Conservation (phyloP, 2,329 filamentous ascomycete genomes). For the Penicillium brevicompactum region DNA sequence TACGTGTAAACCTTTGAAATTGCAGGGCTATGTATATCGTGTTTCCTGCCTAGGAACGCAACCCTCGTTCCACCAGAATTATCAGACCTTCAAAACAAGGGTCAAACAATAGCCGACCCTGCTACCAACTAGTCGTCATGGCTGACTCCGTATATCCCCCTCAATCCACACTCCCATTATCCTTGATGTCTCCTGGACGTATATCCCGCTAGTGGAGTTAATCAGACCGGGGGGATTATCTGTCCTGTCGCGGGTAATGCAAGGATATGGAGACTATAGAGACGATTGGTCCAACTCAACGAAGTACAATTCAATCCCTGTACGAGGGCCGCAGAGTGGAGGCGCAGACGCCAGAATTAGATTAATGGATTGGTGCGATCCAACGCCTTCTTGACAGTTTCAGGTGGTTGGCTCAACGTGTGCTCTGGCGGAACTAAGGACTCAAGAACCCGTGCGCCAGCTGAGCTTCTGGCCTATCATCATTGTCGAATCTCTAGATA, state of each 20-base stretch:
- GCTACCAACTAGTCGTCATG: background rate
- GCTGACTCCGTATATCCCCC: background rate
- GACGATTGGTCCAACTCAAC: slow-evolving; percentile 22
- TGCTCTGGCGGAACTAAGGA: slow-evolving; percentile 1
- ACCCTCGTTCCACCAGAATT: background rate
- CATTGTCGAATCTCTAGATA: slow-evolving; percentile 5
- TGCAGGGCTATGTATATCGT: background rate
- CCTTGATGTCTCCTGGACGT: background rate
- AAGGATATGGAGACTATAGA: slow-evolving; percentile 23
- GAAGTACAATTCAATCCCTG: slow-evolving; percentile 5
- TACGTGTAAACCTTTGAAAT: background rate
- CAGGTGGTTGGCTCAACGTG: slow-evolving; percentile 2
- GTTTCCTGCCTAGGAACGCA: background rate
- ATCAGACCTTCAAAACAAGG: background rate
- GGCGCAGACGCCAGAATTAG: background rate
- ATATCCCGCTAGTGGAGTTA: background rate
- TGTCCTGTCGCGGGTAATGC: slow-evolving; percentile 11
- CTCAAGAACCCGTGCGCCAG: slow-evolving; percentile 4
- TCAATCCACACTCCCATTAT: background rate
- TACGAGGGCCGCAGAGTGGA: slow-evolving; percentile 1
- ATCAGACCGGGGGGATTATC: background rate
- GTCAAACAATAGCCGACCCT: background rate
- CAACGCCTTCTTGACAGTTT: slow-evolving; percentile 3
- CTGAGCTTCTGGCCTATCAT: slow-evolving; percentile 3
- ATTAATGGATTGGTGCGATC: slow-evolving; percentile 1